Base-by-base conservation (phyloP, 257 asterid genomes). In the Lithospermum erythrorhizon region DNA sequence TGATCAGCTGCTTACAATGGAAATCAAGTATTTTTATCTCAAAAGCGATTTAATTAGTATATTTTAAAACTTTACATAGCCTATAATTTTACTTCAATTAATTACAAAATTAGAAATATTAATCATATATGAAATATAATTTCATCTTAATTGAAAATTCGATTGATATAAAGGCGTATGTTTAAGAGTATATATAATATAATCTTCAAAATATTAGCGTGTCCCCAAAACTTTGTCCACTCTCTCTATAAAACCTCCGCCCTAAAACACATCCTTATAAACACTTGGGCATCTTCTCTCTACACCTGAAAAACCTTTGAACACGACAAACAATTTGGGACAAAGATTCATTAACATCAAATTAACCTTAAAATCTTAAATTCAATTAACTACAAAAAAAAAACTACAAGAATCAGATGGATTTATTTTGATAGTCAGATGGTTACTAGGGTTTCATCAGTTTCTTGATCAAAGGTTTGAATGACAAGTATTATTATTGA, bases 241-340 rank as follows among this genome's bases (percentile, higher is more conserved):
- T 80, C 75, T 65, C 79, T 78, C 79, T 70, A 72, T 63, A 63
- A 68, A 64, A 59, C 85, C 83, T 83, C 89, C 91, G 91, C 91
- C 86, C 66, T 60, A 65, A n/a, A n/a, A n/a, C n/a, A n/a, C n/a
- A n/a, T n/a, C n/a, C n/a, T 27, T 41, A 23, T 17, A 35, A 55
- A n/a, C 29, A 48, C 20, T 65, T 37, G 11, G 64, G 35, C 72
- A 64, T 62, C 60, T 10, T 57, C 61, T 57, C 23, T 49, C 15
- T 32, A 5, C 53, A 52, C n/a, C 57, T 53, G 60, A 47, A 71
- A 74, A 72, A 68, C 69, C 82, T 78, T 75, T 62, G 68, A 68
- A 69, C 6, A 55, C 66, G 58, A 14, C 59, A n/a, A 60, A 66
- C 23, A 48, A 9, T 29, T 18, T 27, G 54, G 29, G 57, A 37